Base-by-base conservation (phyloP, 1,284 basidiomycete species). In the Taiwanofungus camphoratus region DNA sequence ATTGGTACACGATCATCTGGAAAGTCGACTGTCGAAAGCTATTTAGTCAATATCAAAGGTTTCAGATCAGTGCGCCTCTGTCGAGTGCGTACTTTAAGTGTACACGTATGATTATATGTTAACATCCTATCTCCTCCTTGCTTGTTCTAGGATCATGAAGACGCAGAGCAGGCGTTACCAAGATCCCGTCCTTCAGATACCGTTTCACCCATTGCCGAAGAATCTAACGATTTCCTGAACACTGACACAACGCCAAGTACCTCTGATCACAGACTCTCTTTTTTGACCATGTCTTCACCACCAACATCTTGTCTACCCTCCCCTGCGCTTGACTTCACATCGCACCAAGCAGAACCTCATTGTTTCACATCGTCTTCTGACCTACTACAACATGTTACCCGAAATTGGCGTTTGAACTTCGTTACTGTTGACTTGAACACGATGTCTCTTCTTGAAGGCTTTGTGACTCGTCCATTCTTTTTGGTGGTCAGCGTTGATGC, bases 381-480 rank as follows among this genome's bases (percentile, higher is more conserved):
- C 3, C 65, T 97, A 44, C 73, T 99, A 27, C 75, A 84, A 52
- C 75, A 87, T 61, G 79, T 84, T 7, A 99, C 96, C 3, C 74
- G 72, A 47, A 75, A 89, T 52, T 99, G 95, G 96, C 74, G 73
- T 32, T 61, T 70, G 2, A 68, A 87, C 52, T 91, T 87, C 57
- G 92, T 98, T 22, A 96, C 92, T 0, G 73, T 75, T 5, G 87
- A 91, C 56, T 63, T 97, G 16, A 59, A 62, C 37, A 79, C 76
- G 1, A 65, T 66, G 22, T 71, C 79, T n/a, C 57, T 81, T 13
- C 71, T 94, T 31, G 72, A 74, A 45, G 67, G 74, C 35, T 98
- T 97, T 58, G 63, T 82, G 29, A 93, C 86, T 59, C 73, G 96
- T 7, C 95, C 95, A 0, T 98, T 92, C 62, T 93, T 97, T 60